Conservation (phyloP, 805 yeast species). For the Wickerhamomyces strasburgensis region DNA sequence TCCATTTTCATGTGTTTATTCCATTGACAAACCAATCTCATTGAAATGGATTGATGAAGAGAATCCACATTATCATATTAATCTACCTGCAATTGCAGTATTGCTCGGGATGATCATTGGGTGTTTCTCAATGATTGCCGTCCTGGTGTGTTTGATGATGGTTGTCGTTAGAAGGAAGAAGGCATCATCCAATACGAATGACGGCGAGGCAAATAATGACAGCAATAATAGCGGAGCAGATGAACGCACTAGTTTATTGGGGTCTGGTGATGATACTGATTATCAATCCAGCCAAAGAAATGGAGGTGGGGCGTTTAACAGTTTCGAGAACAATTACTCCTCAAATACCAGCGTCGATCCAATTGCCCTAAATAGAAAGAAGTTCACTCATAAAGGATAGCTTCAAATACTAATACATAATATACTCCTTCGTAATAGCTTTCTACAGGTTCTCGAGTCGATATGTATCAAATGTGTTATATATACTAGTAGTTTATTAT, state of each 20-base stretch:
- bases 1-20: conserved; percentile 46
- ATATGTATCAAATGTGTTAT: too few species aligned
- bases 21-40: conserved; percentile 64
- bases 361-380: conserved; percentile 6
- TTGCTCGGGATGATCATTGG: conserved; percentile 66
- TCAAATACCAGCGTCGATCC: conserved; percentile 18
- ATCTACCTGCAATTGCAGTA: conserved; percentile 62
- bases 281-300: conserved; percentile 1
- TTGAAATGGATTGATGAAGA: conserved; percentile 54
- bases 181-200: neutral
- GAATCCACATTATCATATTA: conserved; percentile 49
- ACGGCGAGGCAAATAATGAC: neutral
- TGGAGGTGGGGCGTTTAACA: conserved; percentile 2
- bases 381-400: neutral
- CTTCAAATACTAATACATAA: too few species aligned
- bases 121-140: conserved; percentile 34
- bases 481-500: too few species aligned
- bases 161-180: conserved; percentile 27
- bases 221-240: neutral
- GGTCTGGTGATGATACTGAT: conserved; percentile 3
- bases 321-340: conserved; percentile 23
- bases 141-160: conserved; percentile 33
- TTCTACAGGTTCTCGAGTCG: too few species aligned
- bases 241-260: neutral
- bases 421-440: too few species aligned